Percentiles rank a stretch among this genome's conserved stretches.
Conservation (phyloP, 306 rosid species). For the Vigna reflexopilosa region DNA sequence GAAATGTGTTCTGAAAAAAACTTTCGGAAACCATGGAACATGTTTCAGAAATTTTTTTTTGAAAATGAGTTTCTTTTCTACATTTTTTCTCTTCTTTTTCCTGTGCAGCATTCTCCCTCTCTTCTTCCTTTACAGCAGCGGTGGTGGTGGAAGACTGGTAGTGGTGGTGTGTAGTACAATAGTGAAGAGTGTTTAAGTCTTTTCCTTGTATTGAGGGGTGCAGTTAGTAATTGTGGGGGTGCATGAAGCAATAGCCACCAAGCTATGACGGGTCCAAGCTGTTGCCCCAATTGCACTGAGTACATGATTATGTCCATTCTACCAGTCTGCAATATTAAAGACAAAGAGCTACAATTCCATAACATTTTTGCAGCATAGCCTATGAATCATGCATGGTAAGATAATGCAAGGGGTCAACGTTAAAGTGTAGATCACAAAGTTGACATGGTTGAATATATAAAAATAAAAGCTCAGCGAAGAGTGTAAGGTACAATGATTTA, state of each 20-base stretch:
- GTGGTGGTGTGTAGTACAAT: too few relatives aligned
- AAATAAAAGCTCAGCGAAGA: conserved; percentile 24
- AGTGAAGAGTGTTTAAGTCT: too few relatives aligned
- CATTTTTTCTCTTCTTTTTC: too few relatives aligned
- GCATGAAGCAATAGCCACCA: background rate
- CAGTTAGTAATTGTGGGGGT: too few relatives aligned
- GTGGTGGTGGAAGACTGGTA: too few relatives aligned
- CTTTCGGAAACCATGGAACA: too few relatives aligned
- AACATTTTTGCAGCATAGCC: background rate
- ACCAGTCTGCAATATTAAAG: background rate
- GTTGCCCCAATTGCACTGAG: background rate
- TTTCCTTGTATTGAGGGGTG: too few relatives aligned
- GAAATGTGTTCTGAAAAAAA: too few relatives aligned
- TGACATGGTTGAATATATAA: background rate
- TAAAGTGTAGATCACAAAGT: background rate
- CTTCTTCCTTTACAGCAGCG: too few relatives aligned
- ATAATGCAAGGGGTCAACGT: background rate
- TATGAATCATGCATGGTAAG: background rate
- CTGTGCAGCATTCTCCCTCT: too few relatives aligned
- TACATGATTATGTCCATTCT: background rate
- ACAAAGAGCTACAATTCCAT: background rate
- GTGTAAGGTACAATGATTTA: conserved; percentile 20
- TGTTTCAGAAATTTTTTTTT: too few relatives aligned
- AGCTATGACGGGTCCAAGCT: background rate
- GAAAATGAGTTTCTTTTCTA: too few relatives aligned